A percentile compares a stretch with the other conserved stretches of the same genome.
Evolutionary conservation across 495 filamentous ascomycete genomes (phyloP).

Genomic region (Daldinia decipiens): DNA sequence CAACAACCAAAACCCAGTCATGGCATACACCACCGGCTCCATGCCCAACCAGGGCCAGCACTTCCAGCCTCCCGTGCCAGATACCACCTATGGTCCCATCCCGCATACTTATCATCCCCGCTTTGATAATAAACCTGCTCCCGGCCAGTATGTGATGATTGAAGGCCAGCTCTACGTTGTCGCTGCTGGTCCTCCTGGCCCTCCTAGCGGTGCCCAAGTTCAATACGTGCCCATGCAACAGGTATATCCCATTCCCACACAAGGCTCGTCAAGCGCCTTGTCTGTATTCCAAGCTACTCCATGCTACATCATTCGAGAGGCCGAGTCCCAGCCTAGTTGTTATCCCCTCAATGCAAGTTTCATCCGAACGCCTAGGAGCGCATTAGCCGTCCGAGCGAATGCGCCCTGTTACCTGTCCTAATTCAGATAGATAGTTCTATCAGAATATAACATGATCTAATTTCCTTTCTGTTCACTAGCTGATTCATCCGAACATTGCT

Average conservation of each 20-base stretch:
- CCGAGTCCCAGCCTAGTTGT: slow-evolving; percentile 16
- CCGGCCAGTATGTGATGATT: slow-evolving; percentile 27
- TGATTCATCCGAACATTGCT: slow-evolving; percentile 4
- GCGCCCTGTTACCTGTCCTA: neutral
- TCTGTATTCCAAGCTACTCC: neutral
- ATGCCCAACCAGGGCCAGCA: slow-evolving; percentile 49
- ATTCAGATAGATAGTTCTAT: slow-evolving; percentile 1
- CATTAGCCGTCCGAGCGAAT: slow-evolving; percentile 12
- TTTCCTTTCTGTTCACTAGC: slow-evolving; percentile 9
- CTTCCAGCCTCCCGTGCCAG: slow-evolving; percentile 60
- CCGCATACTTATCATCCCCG: slow-evolving; percentile 59
- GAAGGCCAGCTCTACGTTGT: slow-evolving; percentile 17
- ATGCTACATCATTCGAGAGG: slow-evolving; percentile 23
- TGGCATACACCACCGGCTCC: slow-evolving; percentile 28
- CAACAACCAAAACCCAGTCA: slow-evolving; percentile 10
- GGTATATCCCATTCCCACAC: slow-evolving; percentile 29
- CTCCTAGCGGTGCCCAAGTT: slow-evolving; percentile 24
- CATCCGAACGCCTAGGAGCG: slow-evolving; percentile 17
- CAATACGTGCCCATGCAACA: slow-evolving; percentile 40
- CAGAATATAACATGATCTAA: neutral
- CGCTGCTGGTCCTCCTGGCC: slow-evolving; percentile 16
- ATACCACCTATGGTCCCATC: slow-evolving; percentile 57
- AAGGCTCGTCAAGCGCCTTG: slow-evolving; percentile 13
- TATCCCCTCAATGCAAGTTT: slow-evolving; percentile 44
- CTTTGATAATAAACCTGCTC: slow-evolving; percentile 43